Base-by-base conservation (phyloP, 805 yeast genomes). In the Starmera dryadoides region DNA sequence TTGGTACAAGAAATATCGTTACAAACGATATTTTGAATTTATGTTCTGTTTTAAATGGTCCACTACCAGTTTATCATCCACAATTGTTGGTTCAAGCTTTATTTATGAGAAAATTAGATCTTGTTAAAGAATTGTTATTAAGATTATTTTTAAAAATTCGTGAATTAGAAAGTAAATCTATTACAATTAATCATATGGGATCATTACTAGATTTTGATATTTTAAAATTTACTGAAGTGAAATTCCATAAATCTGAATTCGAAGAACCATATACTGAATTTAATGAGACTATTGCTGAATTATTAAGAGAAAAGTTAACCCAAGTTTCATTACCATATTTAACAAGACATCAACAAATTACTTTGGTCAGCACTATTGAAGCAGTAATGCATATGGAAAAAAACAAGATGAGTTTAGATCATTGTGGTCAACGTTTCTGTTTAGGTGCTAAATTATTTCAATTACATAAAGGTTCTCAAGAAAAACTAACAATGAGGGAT, bases 291-390 rank as follows among this genome's bases (percentile, higher is more conserved):
- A 66, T 77, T 16, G 68, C 76, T 3, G 68, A 63, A 1, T 56
- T 73, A 3, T 62, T 89, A 18, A 62, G 68, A 14, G 83, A 81
- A 18, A 76, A 75, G 43, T 63, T 89, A 38, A 76, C 77, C 32
- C 77, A 73, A 42, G 66, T 74, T 5, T 69, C 91, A 2, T 63
- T 89, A 21, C 96, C 96, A 0, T 80, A 81, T 44, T 57, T 89
- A 22, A 87, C 96, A 0, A 77, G 96, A 43, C 97, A 89, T 61
- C 96, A 89, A 57, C 98, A 89, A 53, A 78, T 81, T 22, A 87
- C 96, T 0, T 68, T 89, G 21, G 68, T 81, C 2, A 76, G 85
- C 14, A 77, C 86, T 2, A 67, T 86, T 6, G 79, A 75, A 35
- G 80, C 88, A 2, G 63, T 85, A 20, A 66, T 69, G 19, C 77